Evolutionary conservation across 129 eudicot genomes (phyloP).

Genomic region (Ambrosia artemisiifolia): DNA sequence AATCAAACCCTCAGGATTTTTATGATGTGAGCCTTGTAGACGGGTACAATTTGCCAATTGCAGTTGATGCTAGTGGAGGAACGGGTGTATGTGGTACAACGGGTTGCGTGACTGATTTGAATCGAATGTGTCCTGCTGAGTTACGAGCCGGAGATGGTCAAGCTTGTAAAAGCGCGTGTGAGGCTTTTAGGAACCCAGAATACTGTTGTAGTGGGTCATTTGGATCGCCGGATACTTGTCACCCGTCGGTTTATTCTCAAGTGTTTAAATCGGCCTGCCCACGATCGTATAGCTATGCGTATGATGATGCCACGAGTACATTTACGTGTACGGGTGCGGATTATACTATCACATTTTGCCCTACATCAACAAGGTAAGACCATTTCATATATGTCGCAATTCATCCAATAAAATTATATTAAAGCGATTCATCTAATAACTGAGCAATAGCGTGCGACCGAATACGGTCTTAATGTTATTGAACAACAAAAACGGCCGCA

Average conservation of each 20-base stretch:
- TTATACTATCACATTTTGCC: slow-evolving; percentile 61
- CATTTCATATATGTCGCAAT: neutral
- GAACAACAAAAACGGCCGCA: too few species aligned
- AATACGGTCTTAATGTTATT: too few species aligned
- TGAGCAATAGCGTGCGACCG: neutral
- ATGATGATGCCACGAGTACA: slow-evolving; percentile 73
- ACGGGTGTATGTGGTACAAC: slow-evolving; percentile 53
- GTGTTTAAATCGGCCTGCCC: slow-evolving; percentile 66
- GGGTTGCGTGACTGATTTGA: slow-evolving; percentile 56
- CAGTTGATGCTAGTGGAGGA: slow-evolving; percentile 48
- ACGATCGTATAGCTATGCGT: slow-evolving; percentile 64
- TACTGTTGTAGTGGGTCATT: slow-evolving; percentile 67
- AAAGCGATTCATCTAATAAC: too few species aligned
- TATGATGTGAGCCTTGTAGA: slow-evolving; percentile 76
- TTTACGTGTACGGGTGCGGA: slow-evolving; percentile 67
- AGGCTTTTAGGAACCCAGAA: slow-evolving; percentile 58
- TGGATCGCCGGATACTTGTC: slow-evolving; percentile 45
- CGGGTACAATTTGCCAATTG: slow-evolving; percentile 61
- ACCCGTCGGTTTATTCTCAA: slow-evolving; percentile 57
- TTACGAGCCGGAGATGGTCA: slow-evolving; percentile 47
- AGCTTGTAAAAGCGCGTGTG: slow-evolving; percentile 73
- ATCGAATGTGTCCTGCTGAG: slow-evolving; percentile 59
- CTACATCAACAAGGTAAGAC: slow-evolving; percentile 51
- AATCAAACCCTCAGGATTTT: slow-evolving; percentile 43
- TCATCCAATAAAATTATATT: too few species aligned